Evolutionary conservation across 2,329 filamentous ascomycete genomes (phyloP), one percentile per base, ranked within the genome.

Genomic region (Lasiodiplodia theobromae): DNA sequence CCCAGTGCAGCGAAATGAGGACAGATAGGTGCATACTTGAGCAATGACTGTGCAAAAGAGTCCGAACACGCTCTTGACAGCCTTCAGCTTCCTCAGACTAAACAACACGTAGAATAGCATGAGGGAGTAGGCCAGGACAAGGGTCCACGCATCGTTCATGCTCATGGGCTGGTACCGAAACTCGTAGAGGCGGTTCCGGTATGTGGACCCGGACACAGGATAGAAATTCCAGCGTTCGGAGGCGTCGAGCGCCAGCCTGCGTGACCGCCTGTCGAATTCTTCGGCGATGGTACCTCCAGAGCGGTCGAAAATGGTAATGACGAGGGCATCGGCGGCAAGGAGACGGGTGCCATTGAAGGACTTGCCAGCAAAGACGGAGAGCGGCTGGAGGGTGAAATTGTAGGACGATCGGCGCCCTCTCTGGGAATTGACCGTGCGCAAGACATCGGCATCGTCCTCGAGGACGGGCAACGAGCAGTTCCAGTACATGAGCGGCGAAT

Each of bases 401-500:
- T 92, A 87, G 1, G 87, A 87, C 0, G 91, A 92, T 1, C 86
- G 86, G 70, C 86, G 86, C 0, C 82, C 85, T 67, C 88, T 88
- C 70, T 82, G 86, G 66, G 86, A 80, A 72, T 94, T 93, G 74
- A 94, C 89, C 0, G 92, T 94, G 1, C 79, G 77, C 3, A 94
- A 77, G 14, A 94, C 85, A 74, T 94, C 85, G 0, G 77, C 66
- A 73, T 95, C 92, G 18, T 79, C 76, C 31, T 86, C 76, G 62
- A 95, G 86, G 1, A 86, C 83, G 6, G 82, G 75, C n/a, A 85
- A 71, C 4, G 84, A 91, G 75, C 89, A 91, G 69, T 88, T 86
- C 92, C 92, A 95, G 78, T 94, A 94, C 78, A 93, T 89, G 66
- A 95, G 80, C 1, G 92, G 92, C n/a, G 92, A 94, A 73, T 94